Evolutionary conservation across 2,329 filamentous ascomycete species (phyloP).

Genomic region (Hymenoscyphus albidus): DNA sequence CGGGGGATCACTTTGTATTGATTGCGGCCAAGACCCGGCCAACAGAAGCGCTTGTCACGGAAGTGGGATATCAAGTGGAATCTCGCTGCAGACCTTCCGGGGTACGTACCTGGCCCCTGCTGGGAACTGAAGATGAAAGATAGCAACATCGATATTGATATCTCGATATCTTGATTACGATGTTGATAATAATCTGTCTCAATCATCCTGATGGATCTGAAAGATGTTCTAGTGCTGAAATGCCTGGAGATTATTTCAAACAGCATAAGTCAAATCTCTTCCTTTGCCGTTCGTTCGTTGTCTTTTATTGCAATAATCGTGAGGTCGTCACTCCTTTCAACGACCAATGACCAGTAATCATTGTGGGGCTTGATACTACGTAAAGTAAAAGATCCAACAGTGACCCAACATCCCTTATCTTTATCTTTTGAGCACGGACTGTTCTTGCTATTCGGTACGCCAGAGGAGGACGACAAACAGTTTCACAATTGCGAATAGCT

Average conservation of each 20-base stretch:
- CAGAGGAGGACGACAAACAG: not conserved
- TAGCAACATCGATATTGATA: constrained; percentile 1
- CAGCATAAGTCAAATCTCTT: not conserved
- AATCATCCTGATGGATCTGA: not conserved
- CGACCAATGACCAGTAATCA: not conserved
- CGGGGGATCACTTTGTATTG: not conserved
- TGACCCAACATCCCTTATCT: constrained; percentile 1
- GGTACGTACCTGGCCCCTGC: not conserved
- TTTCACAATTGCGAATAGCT: not conserved
- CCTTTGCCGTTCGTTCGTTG: not conserved
- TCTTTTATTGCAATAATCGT: not conserved
- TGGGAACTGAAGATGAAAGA: not conserved
- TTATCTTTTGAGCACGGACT: not conserved
- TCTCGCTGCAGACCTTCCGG: not conserved
- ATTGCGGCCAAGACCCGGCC: not conserved
- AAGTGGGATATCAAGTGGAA: not conserved
- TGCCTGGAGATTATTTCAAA: not conserved
- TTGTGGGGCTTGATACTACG: not conserved
- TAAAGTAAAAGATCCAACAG: not conserved
- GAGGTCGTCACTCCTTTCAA: not conserved
- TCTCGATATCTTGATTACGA: constrained; percentile 1
- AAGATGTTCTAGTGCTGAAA: not conserved
- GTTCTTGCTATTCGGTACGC: not conserved
- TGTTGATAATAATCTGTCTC: not conserved
- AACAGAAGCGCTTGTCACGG: not conserved